A percentile compares a stretch with the other conserved stretches of the same genome.
Evolutionary conservation across 1,139 yeast species (phyloP).

Genomic region (Yamadazyma atmosphaerica): DNA sequence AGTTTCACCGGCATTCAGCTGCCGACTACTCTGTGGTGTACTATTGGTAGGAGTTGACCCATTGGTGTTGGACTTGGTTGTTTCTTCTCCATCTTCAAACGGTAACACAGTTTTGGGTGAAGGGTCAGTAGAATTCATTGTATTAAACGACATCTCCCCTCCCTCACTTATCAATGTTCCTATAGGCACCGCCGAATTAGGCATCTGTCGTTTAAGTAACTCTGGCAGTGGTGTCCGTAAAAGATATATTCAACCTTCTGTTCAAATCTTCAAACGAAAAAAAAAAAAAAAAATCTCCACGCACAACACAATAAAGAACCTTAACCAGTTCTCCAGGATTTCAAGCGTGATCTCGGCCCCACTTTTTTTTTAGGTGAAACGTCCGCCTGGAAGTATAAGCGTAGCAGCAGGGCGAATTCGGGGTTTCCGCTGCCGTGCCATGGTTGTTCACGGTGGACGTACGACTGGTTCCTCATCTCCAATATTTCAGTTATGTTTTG

Average conservation of each 20-base stretch:
- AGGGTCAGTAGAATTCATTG: slow-evolving; percentile 1
- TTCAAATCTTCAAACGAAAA: too few species aligned
- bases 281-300: background rate
- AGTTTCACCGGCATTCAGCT: background rate
- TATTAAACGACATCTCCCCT: slow-evolving; percentile 1
- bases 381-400: background rate
- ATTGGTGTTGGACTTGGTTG: background rate
- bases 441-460: too few species aligned
- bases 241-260: too few species aligned
- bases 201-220: background rate
- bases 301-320: background rate
- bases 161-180: slow-evolving; percentile 2
- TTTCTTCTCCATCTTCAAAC: background rate
- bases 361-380: background rate
- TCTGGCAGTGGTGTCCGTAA: too few species aligned
- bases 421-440: too few species aligned
- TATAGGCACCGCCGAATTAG: slow-evolving; percentile 2
- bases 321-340: background rate
- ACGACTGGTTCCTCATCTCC: too few species aligned
- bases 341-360: background rate
- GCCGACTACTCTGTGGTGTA: background rate
- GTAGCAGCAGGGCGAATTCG: background rate
- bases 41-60: background rate
- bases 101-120: background rate
- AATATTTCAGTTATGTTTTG: too few species aligned